Evolutionary conservation across 257 asterid species (phyloP).

Genomic region (Plantago major): DNA sequence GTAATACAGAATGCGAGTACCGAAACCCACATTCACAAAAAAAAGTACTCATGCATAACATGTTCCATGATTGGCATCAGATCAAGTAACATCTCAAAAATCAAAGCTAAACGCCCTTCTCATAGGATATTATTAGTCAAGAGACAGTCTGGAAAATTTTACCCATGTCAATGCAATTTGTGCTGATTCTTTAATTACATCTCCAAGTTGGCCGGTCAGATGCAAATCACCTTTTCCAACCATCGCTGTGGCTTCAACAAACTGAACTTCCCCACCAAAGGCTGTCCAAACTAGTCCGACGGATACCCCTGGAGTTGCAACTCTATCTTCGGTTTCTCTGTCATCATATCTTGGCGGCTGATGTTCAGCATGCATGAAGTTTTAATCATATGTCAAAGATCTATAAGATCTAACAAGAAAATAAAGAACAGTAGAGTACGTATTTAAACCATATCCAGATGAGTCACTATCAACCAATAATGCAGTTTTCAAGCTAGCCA

Average conservation of each 20-base stretch:
- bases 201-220: conserved; percentile 99
- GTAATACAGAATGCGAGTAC: too few species aligned
- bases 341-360: conserved; percentile 96
- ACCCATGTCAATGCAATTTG: conserved; percentile 99
- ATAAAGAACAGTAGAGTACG: conserved; percentile 11
- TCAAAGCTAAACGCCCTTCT: conserved; percentile 2
- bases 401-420: conserved; percentile 12
- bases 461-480: conserved; percentile 17
- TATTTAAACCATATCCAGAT: conserved; percentile 5
- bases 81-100: background rate
- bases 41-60: conserved; percentile 1
- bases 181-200: conserved; percentile 95
- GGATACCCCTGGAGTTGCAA: conserved; percentile 87
- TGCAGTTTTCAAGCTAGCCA: conserved; percentile 13
- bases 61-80: background rate
- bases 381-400: conserved; percentile 8
- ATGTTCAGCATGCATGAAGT: conserved; percentile 23
- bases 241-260: conserved; percentile 91
- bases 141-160: conserved; percentile 24
- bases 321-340: conserved; percentile 83
- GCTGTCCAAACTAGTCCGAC: conserved; percentile 96
- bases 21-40: background rate
- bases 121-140: conserved; percentile 10
- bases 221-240: conserved; percentile 95
- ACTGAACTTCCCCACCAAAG: conserved; percentile 96